Percentiles rank a stretch among this genome's conserved stretches.
These are phyloP conservation scores for Neopestalotiopsis sp. DNA, from an alignment of 2,329 filamentous ascomycete species.

Conservation along the genomic window DNA sequence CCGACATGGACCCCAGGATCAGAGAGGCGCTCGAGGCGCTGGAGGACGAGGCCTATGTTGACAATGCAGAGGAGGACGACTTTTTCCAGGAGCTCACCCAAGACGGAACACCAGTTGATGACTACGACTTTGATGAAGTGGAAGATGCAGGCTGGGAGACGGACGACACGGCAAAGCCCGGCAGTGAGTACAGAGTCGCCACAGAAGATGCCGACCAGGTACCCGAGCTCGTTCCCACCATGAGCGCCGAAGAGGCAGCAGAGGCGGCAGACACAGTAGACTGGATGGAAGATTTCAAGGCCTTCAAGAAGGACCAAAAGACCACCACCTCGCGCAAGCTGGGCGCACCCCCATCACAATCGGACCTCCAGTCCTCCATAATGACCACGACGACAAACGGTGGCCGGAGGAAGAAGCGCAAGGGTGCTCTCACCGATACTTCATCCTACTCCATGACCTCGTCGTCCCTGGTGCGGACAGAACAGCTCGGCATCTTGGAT, in stretches of 20 bases:
- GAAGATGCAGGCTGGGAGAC: conserved; percentile 91
- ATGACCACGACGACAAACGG: conserved; percentile 80
- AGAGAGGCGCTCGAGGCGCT: conserved; percentile 91
- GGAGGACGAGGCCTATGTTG: conserved; percentile 94
- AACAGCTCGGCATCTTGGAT: conserved; percentile 84
- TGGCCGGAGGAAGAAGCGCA: conserved; percentile 89
- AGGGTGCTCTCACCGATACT: conserved; percentile 87
- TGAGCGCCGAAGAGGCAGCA: conserved; percentile 33
- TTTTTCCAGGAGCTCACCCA: conserved; percentile 77
- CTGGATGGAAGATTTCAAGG: conserved; percentile 92
- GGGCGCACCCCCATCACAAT: conserved; percentile 52
- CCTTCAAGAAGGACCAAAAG: conserved; percentile 86
- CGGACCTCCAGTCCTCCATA: conserved; percentile 71
- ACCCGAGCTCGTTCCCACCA: conserved; percentile 50
- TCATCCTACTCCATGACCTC: conserved; percentile 93
- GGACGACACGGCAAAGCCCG: conserved; percentile 86
- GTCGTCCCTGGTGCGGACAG: conserved; percentile 84
- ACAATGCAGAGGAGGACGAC: conserved; percentile 72
- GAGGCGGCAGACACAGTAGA: conserved; percentile 69
- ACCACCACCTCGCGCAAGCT: conserved; percentile 45
- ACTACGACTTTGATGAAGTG: conserved; percentile 60
- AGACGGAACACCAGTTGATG: conserved; percentile 64
- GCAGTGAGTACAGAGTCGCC: conserved; percentile 54
- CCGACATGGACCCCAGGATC: conserved; percentile 94
- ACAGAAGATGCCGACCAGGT: conserved; percentile 44